Base-by-base conservation (phyloP, 495 filamentous ascomycete species). In the Penicillium pulvis region DNA sequence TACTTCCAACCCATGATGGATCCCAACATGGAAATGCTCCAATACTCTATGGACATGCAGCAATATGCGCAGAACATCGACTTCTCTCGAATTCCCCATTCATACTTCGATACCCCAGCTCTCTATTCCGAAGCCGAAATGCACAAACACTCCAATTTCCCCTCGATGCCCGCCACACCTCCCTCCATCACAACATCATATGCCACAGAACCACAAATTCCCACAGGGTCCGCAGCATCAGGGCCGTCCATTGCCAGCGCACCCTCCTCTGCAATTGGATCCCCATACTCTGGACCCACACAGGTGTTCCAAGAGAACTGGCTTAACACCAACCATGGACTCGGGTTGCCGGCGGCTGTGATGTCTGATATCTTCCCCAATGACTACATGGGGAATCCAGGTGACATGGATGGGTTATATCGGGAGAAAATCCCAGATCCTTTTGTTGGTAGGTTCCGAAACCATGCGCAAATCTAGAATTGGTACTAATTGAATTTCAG, bases 361-460 rank as follows among this genome's bases (percentile, higher is more conserved):
- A 83, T 84, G 67, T 75, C 79, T 56, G 82, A 85, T 60, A 72
- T 82, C 52, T 86, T 85, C 70, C 30, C 79, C 65, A 75, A 80
- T 70, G 76, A 81, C 58, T 76, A 70, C 72, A 63, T 72, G 58
- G 67, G 63, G 1, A 65, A 51, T 33, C n/a, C 56, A 1, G 49
- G 73, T 28, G 77, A 80, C 16, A 57, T 70, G 44, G 77, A 80
- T 11, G 70, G 48, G 6, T 64, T 71, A 43, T 75, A 69, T 61
- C 85, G 84, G 62, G 88, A 88, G 56, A 91, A 89, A 62, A 65
- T 79, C 41, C 61, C 76, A 30, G 72, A 75, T 58, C 81, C 81
- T 51, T 92, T 83, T 79, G 88, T 96, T 76, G 91, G 92, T 97
- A 84, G 87, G 92, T 94, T n/a, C 26, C 17, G 26, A 14, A 43